Evolutionary conservation across 2,329 filamentous ascomycete species (phyloP).

Genomic region (Dactylellina cionopaga): DNA sequence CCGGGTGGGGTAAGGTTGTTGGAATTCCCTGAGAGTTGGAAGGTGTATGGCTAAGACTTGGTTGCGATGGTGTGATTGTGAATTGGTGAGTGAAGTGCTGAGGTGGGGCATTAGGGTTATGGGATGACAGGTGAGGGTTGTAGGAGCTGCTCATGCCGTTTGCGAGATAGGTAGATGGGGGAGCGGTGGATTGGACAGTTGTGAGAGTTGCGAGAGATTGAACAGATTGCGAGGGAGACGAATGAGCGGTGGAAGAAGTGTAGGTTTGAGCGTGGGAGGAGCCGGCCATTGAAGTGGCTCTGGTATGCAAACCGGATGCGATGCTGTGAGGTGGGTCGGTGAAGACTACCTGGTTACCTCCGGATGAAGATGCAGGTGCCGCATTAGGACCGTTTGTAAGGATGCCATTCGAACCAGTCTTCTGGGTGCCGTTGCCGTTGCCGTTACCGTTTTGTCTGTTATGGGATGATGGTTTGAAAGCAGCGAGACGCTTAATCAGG

Average conservation of each 20-base stretch:
- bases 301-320: conserved; percentile 66
- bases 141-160: conserved; percentile 48
- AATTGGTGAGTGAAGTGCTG: conserved; percentile 66
- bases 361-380: conserved; percentile 54
- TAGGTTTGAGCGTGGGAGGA: conserved; percentile 69
- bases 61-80: conserved; percentile 59
- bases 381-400: conserved; percentile 32
- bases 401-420: conserved; percentile 21
- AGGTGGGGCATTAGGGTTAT: conserved; percentile 56
- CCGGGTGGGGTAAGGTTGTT: conserved; percentile 70
- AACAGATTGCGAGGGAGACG: conserved; percentile 81
- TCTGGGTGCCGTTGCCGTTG: conserved; percentile 60
- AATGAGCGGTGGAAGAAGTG: conserved; percentile 71
- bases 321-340: conserved; percentile 64
- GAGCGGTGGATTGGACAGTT: conserved; percentile 80
- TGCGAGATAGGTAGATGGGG: conserved; percentile 63
- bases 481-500: conserved; percentile 93
- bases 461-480: conserved; percentile 79
- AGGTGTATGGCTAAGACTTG: conserved; percentile 50
- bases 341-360: conserved; percentile 67
- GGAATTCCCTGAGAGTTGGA: conserved; percentile 50
- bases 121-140: conserved; percentile 56
- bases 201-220: conserved; percentile 83
- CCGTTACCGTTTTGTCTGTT: conserved; percentile 61
- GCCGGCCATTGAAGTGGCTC: conserved; percentile 68